Evolutionary conservation across 805 yeast genomes (phyloP).

Genomic region (Wickerhamiella allomyrinae): DNA sequence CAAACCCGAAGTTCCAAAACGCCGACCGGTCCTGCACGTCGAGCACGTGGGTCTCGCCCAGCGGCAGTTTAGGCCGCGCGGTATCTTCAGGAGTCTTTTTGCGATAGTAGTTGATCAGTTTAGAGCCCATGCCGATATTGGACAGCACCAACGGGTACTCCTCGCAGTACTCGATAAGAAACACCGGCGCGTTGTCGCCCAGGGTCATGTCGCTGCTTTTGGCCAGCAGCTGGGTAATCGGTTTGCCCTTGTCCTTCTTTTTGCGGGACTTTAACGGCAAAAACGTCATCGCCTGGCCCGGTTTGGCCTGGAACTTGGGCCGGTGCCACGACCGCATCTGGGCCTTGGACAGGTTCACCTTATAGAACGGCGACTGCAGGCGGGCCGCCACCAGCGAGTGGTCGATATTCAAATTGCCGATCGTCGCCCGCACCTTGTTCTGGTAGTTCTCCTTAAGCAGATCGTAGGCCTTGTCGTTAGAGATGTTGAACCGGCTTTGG

Average conservation of each 20-base stretch:
- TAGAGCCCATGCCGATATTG: conserved; percentile 92
- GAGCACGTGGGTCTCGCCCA: conserved; percentile 90
- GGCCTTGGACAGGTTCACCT: conserved; percentile 52
- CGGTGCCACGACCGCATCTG: conserved; percentile 72
- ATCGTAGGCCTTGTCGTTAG: conserved; percentile 81
- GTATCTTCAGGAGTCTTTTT: conserved; percentile 69
- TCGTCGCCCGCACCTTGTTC: conserved; percentile 80
- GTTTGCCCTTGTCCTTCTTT: conserved; percentile 74
- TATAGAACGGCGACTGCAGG: conserved; percentile 82
- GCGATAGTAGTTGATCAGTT: conserved; percentile 82
- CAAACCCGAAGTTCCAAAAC: conserved; percentile 96
- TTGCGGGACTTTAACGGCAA: conserved; percentile 64
- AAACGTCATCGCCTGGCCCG: conserved; percentile 65
- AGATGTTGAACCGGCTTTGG: conserved; percentile 56
- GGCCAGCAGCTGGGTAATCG: conserved; percentile 57
- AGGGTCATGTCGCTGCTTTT: conserved; percentile 61
- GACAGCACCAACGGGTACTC: conserved; percentile 72
- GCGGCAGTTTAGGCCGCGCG: conserved; percentile 69
- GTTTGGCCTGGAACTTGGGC: conserved; percentile 57
- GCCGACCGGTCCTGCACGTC: conserved; percentile 96
- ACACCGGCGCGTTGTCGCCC: conserved; percentile 68
- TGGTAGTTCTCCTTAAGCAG: conserved; percentile 73
- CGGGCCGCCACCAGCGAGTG: conserved; percentile 80
- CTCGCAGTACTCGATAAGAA: conserved; percentile 80
- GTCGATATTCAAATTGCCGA: conserved; percentile 80